Conservation (phyloP, 2,329 filamentous ascomycete genomes). For the Pseudocercospora musae region DNA sequence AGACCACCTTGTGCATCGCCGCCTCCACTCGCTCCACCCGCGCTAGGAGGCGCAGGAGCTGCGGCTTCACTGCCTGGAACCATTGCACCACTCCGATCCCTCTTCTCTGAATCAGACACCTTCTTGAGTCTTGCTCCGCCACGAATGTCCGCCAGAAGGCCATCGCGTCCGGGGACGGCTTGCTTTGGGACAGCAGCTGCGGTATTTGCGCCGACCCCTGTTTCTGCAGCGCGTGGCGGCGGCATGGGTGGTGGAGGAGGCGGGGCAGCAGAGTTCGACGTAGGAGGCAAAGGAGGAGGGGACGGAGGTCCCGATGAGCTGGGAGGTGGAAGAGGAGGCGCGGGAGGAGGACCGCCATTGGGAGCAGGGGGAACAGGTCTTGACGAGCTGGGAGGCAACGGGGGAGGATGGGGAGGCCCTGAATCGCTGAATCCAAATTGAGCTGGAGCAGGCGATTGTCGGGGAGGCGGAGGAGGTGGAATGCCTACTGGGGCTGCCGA, state of each 20-base stretch:
- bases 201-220: slow-evolving; percentile 46
- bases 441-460: slow-evolving; percentile 59
- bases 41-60: slow-evolving; percentile 55
- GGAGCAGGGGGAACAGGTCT: slow-evolving; percentile 32
- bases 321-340: slow-evolving; percentile 43
- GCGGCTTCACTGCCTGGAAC: slow-evolving; percentile 56
- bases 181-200: slow-evolving; percentile 19
- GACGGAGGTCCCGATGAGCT: slow-evolving; percentile 40
- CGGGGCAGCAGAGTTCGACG: slow-evolving; percentile 35
- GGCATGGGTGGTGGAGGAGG: slow-evolving; percentile 46
- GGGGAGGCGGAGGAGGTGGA: slow-evolving; percentile 46
- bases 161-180: slow-evolving; percentile 48
- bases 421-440: slow-evolving; percentile 36
- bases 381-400: slow-evolving; percentile 32
- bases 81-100: slow-evolving; percentile 65
- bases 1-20: slow-evolving; percentile 47
- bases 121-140: slow-evolving; percentile 66
- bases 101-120: slow-evolving; percentile 66
- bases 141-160: slow-evolving; percentile 69
- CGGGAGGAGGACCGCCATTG: slow-evolving; percentile 36
- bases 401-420: slow-evolving; percentile 34
- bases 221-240: slow-evolving; percentile 47
- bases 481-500: slow-evolving; percentile 31
- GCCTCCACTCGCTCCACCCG: slow-evolving; percentile 50
- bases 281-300: slow-evolving; percentile 42